These are phyloP conservation scores for Amyloporia xantha DNA, from an alignment of 768 basidiomycete genomes.

Conservation along the genomic window DNA sequence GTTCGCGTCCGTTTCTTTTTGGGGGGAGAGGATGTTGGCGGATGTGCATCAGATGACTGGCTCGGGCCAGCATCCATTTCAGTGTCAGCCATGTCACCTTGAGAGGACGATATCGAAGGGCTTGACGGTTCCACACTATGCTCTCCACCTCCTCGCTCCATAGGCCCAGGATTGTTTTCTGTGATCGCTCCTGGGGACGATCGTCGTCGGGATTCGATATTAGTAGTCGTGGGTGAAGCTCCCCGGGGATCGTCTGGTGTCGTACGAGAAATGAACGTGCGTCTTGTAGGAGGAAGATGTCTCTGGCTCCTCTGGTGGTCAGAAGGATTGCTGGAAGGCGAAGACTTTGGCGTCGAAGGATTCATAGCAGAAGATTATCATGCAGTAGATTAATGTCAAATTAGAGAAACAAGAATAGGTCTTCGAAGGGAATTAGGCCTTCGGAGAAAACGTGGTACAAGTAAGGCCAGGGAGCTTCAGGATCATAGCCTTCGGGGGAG, in stretches of 20 bases:
- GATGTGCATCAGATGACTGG: conserved; percentile 33
- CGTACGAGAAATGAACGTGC: conserved; percentile 12
- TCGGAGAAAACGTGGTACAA: conserved; percentile 22
- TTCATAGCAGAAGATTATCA: conserved; percentile 11
- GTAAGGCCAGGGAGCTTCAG: conserved; percentile 20
- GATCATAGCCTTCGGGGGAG: conserved; percentile 14
- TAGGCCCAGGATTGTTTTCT: neutral
- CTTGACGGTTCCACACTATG: conserved; percentile 16
- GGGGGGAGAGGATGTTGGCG: conserved; percentile 28
- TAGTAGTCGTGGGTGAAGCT: conserved; percentile 9
- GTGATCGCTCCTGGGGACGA: neutral
- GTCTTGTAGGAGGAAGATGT: conserved; percentile 10
- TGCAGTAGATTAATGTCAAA: conserved; percentile 10
- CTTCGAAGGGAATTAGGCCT: conserved; percentile 20
- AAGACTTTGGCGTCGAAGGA: neutral
- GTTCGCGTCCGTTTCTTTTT: conserved; percentile 83
- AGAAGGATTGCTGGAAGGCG: conserved; percentile 12
- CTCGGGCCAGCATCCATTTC: conserved; percentile 44
- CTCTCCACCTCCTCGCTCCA: neutral
- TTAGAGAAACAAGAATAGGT: conserved; percentile 14
- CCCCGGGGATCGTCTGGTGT: conserved; percentile 5
- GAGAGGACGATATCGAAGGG: conserved; percentile 23
- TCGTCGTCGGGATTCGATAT: neutral
- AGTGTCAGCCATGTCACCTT: conserved; percentile 46
- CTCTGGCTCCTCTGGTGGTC: conserved; percentile 7